Percentiles rank a stretch among this genome's conserved stretches.
These are phyloP conservation scores for Ophiocordyceps unilateralis DNA, from an alignment of 2,329 filamentous ascomycete genomes.

Conservation along the genomic window DNA sequence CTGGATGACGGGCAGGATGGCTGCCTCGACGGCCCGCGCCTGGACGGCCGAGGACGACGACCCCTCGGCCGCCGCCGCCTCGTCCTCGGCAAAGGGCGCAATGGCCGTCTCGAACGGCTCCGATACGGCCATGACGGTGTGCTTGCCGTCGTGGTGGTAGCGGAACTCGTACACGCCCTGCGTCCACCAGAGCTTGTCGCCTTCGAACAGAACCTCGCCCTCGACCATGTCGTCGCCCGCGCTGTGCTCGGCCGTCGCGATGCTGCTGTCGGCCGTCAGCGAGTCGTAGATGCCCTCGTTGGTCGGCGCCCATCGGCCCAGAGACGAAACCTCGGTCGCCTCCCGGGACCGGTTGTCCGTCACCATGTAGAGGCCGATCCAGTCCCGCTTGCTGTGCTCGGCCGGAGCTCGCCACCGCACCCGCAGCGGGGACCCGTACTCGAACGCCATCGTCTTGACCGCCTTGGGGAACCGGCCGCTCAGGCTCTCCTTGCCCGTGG, in stretches of 20 bases:
- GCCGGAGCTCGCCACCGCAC: conserved; percentile 81
- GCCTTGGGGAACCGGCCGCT: conserved; percentile 50
- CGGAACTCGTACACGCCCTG: conserved; percentile 93
- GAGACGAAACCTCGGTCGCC: conserved; percentile 64
- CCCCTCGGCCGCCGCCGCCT: conserved; percentile 46
- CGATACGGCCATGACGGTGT: conserved; percentile 88
- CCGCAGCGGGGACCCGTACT: conserved; percentile 79
- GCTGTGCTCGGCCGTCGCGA: conserved; percentile 50
- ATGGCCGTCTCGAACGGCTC: conserved; percentile 86
- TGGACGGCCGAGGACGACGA: too few relatives aligned
- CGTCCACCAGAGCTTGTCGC: conserved; percentile 95
- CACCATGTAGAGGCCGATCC: conserved; percentile 93
- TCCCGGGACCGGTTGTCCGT: conserved; percentile 83
- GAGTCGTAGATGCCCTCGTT: conserved; percentile 62
- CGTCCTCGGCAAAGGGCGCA: conserved; percentile 59
- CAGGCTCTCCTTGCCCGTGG: conserved; percentile 57
- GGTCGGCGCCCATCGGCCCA: conserved; percentile 79
- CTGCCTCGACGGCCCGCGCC: conserved; percentile 61
- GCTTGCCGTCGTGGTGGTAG: conserved; percentile 84
- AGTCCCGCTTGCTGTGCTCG: conserved; percentile 80
- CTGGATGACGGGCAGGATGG: conserved; percentile 65
- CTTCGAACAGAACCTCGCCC: conserved; percentile 57
- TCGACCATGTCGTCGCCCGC: conserved; percentile 31
- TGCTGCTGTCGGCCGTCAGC: conserved; percentile 56
- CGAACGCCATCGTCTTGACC: conserved; percentile 60